A percentile compares a stretch with the other conserved stretches of the same genome.
Evolutionary conservation across 169 alveolate species (phyloP).

Genomic region (Plasmodium gonderi): DNA sequence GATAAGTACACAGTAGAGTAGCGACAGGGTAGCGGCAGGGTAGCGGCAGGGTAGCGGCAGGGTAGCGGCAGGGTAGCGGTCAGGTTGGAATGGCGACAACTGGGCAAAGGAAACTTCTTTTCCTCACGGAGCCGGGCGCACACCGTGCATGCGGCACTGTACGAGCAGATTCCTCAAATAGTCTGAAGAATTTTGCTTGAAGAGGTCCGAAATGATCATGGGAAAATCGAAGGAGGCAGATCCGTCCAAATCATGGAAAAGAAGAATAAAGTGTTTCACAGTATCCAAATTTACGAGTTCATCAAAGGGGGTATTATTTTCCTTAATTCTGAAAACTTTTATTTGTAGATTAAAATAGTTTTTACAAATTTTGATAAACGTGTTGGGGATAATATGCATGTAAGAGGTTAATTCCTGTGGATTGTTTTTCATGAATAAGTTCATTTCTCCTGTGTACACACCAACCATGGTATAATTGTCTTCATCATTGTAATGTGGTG

Average conservation of each 20-base stretch:
- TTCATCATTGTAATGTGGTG: neutral
- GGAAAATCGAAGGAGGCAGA: slow-evolving; percentile 11
- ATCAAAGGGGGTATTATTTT: slow-evolving; percentile 1
- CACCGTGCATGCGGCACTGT: slow-evolving; percentile 8
- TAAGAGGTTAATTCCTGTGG: slow-evolving; percentile 30
- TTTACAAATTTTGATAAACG: slow-evolving; percentile 34
- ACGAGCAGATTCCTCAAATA: slow-evolving; percentile 19
- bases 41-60: no score
- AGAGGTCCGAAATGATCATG: slow-evolving; percentile 7
- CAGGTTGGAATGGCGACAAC: no score
- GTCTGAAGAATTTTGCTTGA: slow-evolving; percentile 23
- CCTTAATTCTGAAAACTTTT: slow-evolving; percentile 1
- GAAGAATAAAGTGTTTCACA: slow-evolving; percentile 10
- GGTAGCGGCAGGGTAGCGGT: no score
- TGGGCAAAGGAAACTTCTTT: no score
- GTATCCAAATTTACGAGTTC: slow-evolving; percentile 30
- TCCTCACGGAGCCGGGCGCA: no score
- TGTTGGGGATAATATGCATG: slow-evolving; percentile 10
- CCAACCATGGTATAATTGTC: neutral
- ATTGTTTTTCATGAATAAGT: slow-evolving; percentile 41
- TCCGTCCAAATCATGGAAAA: slow-evolving; percentile 13
- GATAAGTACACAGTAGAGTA: no score
- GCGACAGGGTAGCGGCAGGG: no score
- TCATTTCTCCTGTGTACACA: slow-evolving; percentile 67
- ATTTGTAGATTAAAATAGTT: slow-evolving; percentile 41